phyloP scores from a whole-genome alignment of 306 rosid genomes.

The Cyamopsis tetragonoloba region DNA sequence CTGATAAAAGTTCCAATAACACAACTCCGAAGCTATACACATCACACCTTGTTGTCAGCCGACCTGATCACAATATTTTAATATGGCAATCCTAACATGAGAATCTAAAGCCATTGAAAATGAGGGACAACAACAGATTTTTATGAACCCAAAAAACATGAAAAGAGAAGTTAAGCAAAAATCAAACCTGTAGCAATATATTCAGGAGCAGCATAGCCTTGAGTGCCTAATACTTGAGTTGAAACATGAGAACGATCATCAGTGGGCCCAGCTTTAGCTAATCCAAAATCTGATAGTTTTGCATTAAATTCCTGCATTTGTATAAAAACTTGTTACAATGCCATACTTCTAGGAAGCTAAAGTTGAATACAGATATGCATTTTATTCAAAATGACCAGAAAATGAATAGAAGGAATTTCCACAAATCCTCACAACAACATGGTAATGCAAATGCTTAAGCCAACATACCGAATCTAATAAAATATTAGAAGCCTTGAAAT shows the following conservation, averaged over 20 bases:
- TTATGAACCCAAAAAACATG: background rate
- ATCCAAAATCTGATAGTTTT: conserved; percentile 90
- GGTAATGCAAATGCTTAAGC: conserved; percentile 1
- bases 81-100: background rate
- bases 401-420: conserved; percentile 1
- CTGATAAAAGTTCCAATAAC: conserved; percentile 73
- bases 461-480: conserved; percentile 70
- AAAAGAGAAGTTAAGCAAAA: conserved; percentile 9
- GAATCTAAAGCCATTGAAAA: background rate
- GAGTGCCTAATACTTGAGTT: conserved; percentile 88
- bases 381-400: background rate
- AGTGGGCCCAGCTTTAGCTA: conserved; percentile 95
- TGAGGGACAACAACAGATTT: background rate
- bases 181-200: conserved; percentile 79
- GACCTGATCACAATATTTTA: conserved; percentile 49
- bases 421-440: background rate
- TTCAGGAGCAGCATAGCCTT: conserved; percentile 96
- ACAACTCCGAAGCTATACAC: conserved; percentile 97
- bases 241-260: conserved; percentile 88
- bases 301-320: conserved; percentile 76
- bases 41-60: conserved; percentile 79
- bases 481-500: conserved; percentile 89
- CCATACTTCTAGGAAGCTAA: background rate
- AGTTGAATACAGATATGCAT: background rate
- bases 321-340: background rate